These are phyloP conservation scores for Ustilago xerochloae DNA, from an alignment of 1,284 basidiomycete species.

Conservation along the genomic window DNA sequence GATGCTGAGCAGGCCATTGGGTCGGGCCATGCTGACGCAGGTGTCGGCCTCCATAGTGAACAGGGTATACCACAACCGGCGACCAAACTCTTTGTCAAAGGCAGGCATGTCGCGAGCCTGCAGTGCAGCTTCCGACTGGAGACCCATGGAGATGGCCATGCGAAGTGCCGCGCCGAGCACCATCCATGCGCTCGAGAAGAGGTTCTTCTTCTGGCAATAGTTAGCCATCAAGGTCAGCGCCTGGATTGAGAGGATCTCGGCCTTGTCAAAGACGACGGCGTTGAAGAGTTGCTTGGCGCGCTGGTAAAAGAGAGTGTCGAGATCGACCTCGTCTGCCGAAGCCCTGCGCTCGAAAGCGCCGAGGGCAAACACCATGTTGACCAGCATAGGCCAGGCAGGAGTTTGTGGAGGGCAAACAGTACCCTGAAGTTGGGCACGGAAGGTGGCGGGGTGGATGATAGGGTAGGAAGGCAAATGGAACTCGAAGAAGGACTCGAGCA, in stretches of 20 bases:
- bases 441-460: slow-evolving; percentile 47
- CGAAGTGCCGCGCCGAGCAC: slow-evolving; percentile 50
- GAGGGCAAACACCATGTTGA: slow-evolving; percentile 56
- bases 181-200: slow-evolving; percentile 44
- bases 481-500: slow-evolving; percentile 50
- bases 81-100: slow-evolving; percentile 47
- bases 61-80: slow-evolving; percentile 47
- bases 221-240: slow-evolving; percentile 46
- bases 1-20: slow-evolving; percentile 43
- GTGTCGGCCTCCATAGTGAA: slow-evolving; percentile 54
- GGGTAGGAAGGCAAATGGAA: slow-evolving; percentile 48
- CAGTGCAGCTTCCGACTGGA: slow-evolving; percentile 41
- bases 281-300: slow-evolving; percentile 43
- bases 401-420: slow-evolving; percentile 30
- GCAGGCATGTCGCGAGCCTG: slow-evolving; percentile 38
- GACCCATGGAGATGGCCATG: slow-evolving; percentile 51
- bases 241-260: slow-evolving; percentile 49
- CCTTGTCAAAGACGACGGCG: slow-evolving; percentile 46
- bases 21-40: slow-evolving; percentile 47
- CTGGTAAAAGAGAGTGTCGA: slow-evolving; percentile 37
- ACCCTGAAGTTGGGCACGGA: slow-evolving; percentile 48
- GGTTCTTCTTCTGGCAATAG: slow-evolving; percentile 53
- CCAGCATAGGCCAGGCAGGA: slow-evolving; percentile 43
- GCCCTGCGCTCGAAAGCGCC: slow-evolving; percentile 43
- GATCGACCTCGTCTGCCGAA: slow-evolving; percentile 29